Conservation (phyloP, 176 grass and related monocot genomes). For the Pontederia paniculata region DNA sequence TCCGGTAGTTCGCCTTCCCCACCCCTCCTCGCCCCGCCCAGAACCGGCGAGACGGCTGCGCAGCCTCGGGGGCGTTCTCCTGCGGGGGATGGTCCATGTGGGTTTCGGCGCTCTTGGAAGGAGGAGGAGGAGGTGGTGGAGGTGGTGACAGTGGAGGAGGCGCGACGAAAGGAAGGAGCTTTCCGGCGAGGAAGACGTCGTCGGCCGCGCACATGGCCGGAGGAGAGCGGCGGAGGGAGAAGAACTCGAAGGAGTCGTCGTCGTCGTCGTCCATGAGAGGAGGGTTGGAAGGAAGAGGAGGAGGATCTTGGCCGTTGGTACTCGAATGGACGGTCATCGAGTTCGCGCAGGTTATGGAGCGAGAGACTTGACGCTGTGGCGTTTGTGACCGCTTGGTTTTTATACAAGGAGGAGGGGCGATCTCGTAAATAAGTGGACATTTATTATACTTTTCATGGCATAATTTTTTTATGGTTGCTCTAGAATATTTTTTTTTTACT, state of each 20-base stretch:
- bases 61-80: neutral
- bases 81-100: neutral
- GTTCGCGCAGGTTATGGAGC: too few relatives aligned
- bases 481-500: too few relatives aligned
- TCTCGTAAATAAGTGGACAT: too few relatives aligned
- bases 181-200: conserved; percentile 6
- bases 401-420: too few relatives aligned
- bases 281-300: neutral
- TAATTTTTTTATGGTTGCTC: too few relatives aligned
- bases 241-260: conserved; percentile 2
- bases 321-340: too few relatives aligned
- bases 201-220: neutral
- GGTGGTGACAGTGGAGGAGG: neutral
- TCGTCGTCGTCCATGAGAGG: neutral
- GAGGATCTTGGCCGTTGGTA: too few relatives aligned
- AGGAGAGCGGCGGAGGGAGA: neutral
- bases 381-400: too few relatives aligned
- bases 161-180: conserved; percentile 3
- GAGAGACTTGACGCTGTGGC: too few relatives aligned
- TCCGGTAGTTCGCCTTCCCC: conserved; percentile 6
- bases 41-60: neutral
- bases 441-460: too few relatives aligned
- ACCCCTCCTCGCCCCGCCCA: neutral
- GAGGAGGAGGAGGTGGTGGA: neutral
- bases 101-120: neutral